Base-by-base conservation (phyloP, 2,329 filamentous ascomycete genomes). In the Aspergillus pseudotamarii region DNA sequence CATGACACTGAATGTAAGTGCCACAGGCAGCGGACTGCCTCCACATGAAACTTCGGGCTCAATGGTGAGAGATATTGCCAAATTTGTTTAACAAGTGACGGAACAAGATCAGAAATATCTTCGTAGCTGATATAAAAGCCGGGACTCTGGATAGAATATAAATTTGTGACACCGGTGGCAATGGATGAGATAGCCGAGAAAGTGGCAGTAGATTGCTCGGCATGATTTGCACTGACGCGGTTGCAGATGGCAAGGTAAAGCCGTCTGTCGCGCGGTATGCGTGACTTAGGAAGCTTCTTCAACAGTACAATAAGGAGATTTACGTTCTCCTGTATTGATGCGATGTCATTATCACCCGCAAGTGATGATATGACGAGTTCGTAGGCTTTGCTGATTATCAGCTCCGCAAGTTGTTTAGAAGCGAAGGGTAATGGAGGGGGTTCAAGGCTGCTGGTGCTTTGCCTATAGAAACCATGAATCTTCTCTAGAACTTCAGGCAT, bases 21-120 rank as follows among this genome's bases (percentile, higher is more conserved):
- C 92, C 95, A 96, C 45, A 99, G 81, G 69, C 89, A 90, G 62
- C 91, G 88, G 10, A 96, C 92, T 21, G 93, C 90, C 79, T 99
- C 96, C 36, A 99, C 94, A 73, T 98, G 95, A 69, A 94, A 96
- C 73, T 97, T 97, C 0, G 94, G 93, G 66, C 90, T 89, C 14
- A 89, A 84, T n/a, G 92, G 89, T 0, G 93, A 91, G 45, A 99
- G 80, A 71, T 92, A 93, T 6, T 81, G 77, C 95, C 95, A 99
- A 0, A 94, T 84, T 61, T 89, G 86, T 1, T 83, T 82, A 19
- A 95, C 88, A 26, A 98, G 80, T 32, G 86, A 84, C 23, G 87
- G 83, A 6, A 94, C 86, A 10, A 96, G 79, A 59, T 78, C 60
- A 81, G 84, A 60, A 83, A 89, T 57, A 90, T 81, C 76, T 58